Base-by-base conservation (phyloP, 1,284 basidiomycete genomes). In the Austroboletus novae-zelandiae region DNA sequence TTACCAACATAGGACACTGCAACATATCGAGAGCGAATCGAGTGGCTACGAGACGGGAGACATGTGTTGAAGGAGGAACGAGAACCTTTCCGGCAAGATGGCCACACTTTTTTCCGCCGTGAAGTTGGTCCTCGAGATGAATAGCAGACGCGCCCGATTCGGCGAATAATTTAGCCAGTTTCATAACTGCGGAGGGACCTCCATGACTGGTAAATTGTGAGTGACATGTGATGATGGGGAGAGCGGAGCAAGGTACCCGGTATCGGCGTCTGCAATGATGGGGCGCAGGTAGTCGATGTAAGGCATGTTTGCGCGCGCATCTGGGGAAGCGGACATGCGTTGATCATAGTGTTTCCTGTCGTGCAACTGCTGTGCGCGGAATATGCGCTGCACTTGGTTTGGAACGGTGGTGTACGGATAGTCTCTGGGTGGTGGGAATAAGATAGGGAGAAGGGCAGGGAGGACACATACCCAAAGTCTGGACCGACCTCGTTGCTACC, bases 401-500 rank as follows among this genome's bases (percentile, higher is more conserved):
- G 93, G 93, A 8, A 96, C 93, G 0, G 93, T 96, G 8, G 92
- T 95, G 69, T 94, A 96, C 1, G 93, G 93, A 67, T 96, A 96
- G 69, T 96, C 91, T 40, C 86, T 89, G 50, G 14, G 55, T 18
- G 5, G 36, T 41, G 51, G 51, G 48, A 51, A 40, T 42, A 35
- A 50, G 30, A 37, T 15, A 30, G 11, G 31, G 40, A 45, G 17
- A 11, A 45, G 20, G 5, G 1, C 10, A 14, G 30, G 25, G 14
- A 10, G 0, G 35, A 31, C 14, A 71, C 80, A 62, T 62, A 91
- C 91, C 95, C 97, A 66, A 99, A 84, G 76, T 99, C 96, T 36
- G 96, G 96, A 40, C 96, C 96, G 48, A 98, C 95, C 74, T 99
- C 97, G 65, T 98, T 95, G 64, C 84, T 91, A 29, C 86, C 89